Base-by-base conservation (phyloP, 768 basidiomycete genomes). In the Amanita subjunquillea region DNA sequence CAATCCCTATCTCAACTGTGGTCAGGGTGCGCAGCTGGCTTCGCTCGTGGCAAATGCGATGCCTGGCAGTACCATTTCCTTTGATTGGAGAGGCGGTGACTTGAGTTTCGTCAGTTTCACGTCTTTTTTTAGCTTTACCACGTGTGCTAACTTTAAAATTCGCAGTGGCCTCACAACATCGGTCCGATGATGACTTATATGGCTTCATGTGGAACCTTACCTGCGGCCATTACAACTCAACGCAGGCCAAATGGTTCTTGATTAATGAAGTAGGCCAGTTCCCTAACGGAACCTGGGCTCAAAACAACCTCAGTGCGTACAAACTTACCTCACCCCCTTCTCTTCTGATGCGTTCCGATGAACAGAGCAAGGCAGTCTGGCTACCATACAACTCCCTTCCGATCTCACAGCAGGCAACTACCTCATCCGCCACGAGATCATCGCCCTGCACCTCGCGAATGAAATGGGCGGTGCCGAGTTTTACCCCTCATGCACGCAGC, bases 351-450 rank as follows among this genome's bases (percentile, higher is more conserved):
- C 41, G 3, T 0, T 36, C 17, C 22, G 8, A 34, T 27, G 36
- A 37, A 34, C 56, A 74, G 76, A 73, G 67, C 56, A 63, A 6
- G 76, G 79, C 7, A 58, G 50, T 2, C 62, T 71, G 2, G 72
- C 72, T 0, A 69, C 61, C 12, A 65, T 76, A 1, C 70, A 66
- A 0, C 59, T 83, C 44, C 82, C 82, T 1, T 55, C 64, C 17
- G 75, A 73, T 42, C 63, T 91, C 50, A 72, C 78, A 2, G 67
- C 83, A 2, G 88, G 88, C 4, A 78, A 83, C 58, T 90, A 90
- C 64, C 70, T 91, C 54, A 64, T 89, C 61, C 84, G 87, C 1
- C 82, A 87, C 63, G 87, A 91, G 63, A 83, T 90, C 65, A 82
- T 90, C 63, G 82, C 83, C 8, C 77, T 90, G 12, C 88, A 90